Percentiles rank a stretch among this genome's conserved stretches.
Evolutionary conservation across 805 yeast species (phyloP).

Genomic region (Cyberlindnera galapagoensis): DNA sequence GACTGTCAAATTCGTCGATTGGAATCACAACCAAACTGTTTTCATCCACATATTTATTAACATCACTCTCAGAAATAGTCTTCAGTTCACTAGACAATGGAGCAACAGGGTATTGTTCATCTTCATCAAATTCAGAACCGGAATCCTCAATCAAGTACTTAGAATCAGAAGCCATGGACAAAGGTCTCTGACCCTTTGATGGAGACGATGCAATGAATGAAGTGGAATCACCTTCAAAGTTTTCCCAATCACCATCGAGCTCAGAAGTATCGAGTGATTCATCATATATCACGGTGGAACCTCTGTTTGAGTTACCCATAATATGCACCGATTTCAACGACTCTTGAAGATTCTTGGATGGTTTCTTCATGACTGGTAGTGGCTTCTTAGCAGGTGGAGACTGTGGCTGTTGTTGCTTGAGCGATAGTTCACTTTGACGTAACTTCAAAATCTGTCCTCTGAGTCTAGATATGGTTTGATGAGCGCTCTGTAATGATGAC

Average conservation of each 20-base stretch:
- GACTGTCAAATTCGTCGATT: slow-evolving; percentile 13
- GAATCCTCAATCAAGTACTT: slow-evolving; percentile 17
- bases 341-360: slow-evolving; percentile 9
- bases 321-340: slow-evolving; percentile 11
- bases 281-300: slow-evolving; percentile 18
- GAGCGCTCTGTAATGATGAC: slow-evolving; percentile 59
- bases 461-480: slow-evolving; percentile 53
- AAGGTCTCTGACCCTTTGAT: slow-evolving; percentile 13
- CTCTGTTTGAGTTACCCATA: slow-evolving; percentile 20
- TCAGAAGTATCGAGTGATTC: slow-evolving; percentile 17
- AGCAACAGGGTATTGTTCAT: slow-evolving; percentile 13
- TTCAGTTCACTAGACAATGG: slow-evolving; percentile 21
- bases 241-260: slow-evolving; percentile 24
- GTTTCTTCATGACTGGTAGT: slow-evolving; percentile 15
- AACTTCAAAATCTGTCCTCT: slow-evolving; percentile 30
- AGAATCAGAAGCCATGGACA: slow-evolving; percentile 10
- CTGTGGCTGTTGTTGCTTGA: slow-evolving; percentile 8
- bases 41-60: slow-evolving; percentile 25
- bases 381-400: slow-evolving; percentile 6
- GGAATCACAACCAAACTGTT: slow-evolving; percentile 26
- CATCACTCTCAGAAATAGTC: slow-evolving; percentile 18
- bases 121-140: slow-evolving; percentile 22
- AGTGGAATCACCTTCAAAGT: slow-evolving; percentile 20
- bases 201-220: slow-evolving; percentile 15
- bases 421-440: slow-evolving; percentile 20